These are phyloP conservation scores for Eucalyptus grandis DNA, from an alignment of 345 rosid species.

Conservation along the genomic window DNA sequence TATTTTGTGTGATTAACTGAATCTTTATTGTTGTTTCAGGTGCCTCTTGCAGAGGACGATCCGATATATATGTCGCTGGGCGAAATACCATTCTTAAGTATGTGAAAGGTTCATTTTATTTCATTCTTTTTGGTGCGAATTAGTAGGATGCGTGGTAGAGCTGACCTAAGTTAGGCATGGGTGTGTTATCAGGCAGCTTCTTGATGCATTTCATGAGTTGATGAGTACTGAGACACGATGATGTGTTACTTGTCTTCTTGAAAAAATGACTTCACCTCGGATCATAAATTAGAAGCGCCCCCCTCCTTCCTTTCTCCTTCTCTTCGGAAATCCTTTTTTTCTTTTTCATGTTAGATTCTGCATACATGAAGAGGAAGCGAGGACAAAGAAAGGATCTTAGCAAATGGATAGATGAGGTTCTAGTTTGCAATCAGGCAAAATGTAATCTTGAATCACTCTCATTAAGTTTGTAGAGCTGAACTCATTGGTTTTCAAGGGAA, in stretches of 20 bases:
- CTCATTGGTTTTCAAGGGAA: background rate
- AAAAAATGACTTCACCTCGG: background rate
- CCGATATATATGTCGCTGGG: constrained; percentile 93
- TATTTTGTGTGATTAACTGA: background rate
- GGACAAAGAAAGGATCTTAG: background rate
- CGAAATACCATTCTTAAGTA: constrained; percentile 66
- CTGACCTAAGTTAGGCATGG: background rate
- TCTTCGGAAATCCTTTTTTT: background rate
- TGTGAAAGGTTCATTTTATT: background rate
- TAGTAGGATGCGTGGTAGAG: background rate
- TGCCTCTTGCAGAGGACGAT: constrained; percentile 71
- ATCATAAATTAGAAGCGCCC: background rate
- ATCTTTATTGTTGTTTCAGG: constrained; percentile 31
- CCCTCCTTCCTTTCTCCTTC: no score
- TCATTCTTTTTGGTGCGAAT: background rate
- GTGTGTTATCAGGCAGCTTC: background rate
- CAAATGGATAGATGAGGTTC: background rate
- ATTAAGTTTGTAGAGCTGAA: background rate
- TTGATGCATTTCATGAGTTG: background rate
- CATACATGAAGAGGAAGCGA: background rate
- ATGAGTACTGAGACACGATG: background rate
- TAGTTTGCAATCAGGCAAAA: background rate
- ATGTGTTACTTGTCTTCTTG: background rate
- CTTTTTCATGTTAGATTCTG: background rate
- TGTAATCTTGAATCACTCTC: background rate